A percentile compares a stretch with the other conserved stretches of the same genome.
phyloP scores from a whole-genome alignment of 2,329 filamentous ascomycete genomes.

The Penicillium sp. region DNA sequence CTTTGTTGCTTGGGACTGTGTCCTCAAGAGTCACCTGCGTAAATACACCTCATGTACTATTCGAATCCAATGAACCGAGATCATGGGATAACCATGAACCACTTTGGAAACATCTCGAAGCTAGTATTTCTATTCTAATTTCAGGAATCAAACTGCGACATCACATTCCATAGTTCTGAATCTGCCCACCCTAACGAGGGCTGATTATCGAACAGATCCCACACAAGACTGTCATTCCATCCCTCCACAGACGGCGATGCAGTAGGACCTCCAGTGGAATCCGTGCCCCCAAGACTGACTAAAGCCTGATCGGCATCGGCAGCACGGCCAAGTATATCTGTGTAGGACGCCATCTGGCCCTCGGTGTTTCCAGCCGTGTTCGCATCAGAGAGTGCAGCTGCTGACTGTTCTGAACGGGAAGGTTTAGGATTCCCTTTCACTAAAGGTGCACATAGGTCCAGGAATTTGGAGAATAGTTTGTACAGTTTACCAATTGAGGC shows the following conservation, averaged over 20 bases:
- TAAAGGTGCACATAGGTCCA: conserved; percentile 21
- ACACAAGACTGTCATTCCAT: conserved; percentile 26
- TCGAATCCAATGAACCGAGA: conserved; percentile 3
- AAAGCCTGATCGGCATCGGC: neutral
- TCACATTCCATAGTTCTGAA: conserved; percentile 22
- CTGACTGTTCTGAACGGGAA: neutral
- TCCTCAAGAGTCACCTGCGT: conserved; percentile 16
- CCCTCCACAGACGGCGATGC: conserved; percentile 14
- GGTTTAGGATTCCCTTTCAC: conserved; percentile 8
- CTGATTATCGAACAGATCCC: conserved; percentile 26
- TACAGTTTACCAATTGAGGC: conserved; percentile 22
- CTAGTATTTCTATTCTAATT: neutral
- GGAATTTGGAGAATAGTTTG: conserved; percentile 23
- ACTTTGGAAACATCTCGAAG: neutral
- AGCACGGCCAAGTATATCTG: conserved; percentile 7
- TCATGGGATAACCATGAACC: conserved; percentile 1
- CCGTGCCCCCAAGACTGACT: conserved; percentile 1
- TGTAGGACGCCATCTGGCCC: neutral
- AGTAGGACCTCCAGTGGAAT: neutral
- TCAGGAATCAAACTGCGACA: conserved; percentile 15
- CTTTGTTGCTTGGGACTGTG: conserved; percentile 18
- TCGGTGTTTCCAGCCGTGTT: neutral
- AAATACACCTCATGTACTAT: conserved; percentile 25
- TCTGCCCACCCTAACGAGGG: conserved; percentile 25
- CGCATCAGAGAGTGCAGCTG: neutral